Evolutionary conservation across 495 filamentous ascomycete species (phyloP).

Genomic region (Platismatia glauca): DNA sequence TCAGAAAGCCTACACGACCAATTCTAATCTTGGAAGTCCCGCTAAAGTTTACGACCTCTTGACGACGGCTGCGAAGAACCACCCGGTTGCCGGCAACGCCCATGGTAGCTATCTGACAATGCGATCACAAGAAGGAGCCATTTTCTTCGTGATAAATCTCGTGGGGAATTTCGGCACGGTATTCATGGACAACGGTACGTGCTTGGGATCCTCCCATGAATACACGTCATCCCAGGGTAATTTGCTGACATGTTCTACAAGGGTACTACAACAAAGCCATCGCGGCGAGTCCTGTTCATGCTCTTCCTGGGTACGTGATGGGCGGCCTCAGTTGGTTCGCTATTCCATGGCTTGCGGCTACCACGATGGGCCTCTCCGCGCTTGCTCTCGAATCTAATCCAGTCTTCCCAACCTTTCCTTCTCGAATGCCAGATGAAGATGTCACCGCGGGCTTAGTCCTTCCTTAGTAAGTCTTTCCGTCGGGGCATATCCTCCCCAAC

Average conservation of each 20-base stretch:
- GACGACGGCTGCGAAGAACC: slow-evolving; percentile 53
- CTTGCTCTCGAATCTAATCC: slow-evolving; percentile 73
- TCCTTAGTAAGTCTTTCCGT: slow-evolving; percentile 41
- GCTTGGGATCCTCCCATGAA: too few species aligned
- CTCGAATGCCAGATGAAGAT: slow-evolving; percentile 63
- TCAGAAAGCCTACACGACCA: slow-evolving; percentile 58
- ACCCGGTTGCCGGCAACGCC: slow-evolving; percentile 81
- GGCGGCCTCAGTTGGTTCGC: slow-evolving; percentile 93
- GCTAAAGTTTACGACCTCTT: slow-evolving; percentile 73
- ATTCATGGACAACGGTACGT: slow-evolving; percentile 59
- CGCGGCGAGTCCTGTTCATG: slow-evolving; percentile 79
- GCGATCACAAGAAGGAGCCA: slow-evolving; percentile 74
- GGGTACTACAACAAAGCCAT: slow-evolving; percentile 93
- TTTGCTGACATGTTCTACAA: slow-evolving; percentile 28
- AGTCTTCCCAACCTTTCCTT: slow-evolving; percentile 61
- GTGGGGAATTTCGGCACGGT: slow-evolving; percentile 73
- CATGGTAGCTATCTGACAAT: slow-evolving; percentile 86
- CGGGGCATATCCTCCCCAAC: not conserved
- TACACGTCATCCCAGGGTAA: not conserved
- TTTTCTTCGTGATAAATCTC: slow-evolving; percentile 96
- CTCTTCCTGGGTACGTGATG: slow-evolving; percentile 86
- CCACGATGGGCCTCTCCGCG: slow-evolving; percentile 86
- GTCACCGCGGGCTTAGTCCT: slow-evolving; percentile 82
- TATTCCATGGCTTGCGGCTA: slow-evolving; percentile 88
- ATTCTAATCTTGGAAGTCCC: slow-evolving; percentile 68